Conservation (phyloP, 768 basidiomycete genomes). For the Amanita polypyramis region DNA sequence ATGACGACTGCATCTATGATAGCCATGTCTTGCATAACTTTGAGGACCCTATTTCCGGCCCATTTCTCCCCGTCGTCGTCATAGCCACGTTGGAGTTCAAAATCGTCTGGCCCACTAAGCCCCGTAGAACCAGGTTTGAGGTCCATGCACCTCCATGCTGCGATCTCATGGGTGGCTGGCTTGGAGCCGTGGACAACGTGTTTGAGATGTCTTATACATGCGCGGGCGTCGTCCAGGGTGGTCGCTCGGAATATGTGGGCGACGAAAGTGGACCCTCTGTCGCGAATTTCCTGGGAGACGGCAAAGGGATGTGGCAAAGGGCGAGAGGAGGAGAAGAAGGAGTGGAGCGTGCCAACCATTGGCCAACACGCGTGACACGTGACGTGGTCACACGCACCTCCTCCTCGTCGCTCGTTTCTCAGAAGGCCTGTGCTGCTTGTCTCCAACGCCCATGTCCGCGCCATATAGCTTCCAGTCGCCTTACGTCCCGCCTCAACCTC, state of each 20-base stretch:
- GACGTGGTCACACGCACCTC: too few species aligned
- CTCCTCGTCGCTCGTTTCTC: conserved; percentile 50
- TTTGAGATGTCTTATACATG: conserved; percentile 40
- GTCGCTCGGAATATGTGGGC: conserved; percentile 50
- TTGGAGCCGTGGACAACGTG: conserved; percentile 46
- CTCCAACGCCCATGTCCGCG: neutral
- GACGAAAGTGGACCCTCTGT: conserved; percentile 64
- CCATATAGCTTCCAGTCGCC: conserved; percentile 4
- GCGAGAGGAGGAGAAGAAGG: conserved; percentile 37
- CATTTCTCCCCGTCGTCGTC: conserved; percentile 76
- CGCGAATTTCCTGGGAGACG: conserved; percentile 66
- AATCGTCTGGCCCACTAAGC: conserved; percentile 65
- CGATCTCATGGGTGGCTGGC: conserved; percentile 61
- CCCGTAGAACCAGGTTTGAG: conserved; percentile 57
- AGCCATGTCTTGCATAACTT: conserved; percentile 58
- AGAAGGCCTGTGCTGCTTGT: too few species aligned
- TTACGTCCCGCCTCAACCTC: conserved; percentile 10
- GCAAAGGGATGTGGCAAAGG: conserved; percentile 35
- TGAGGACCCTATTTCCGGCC: conserved; percentile 52
- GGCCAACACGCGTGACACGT: conserved; percentile 38
- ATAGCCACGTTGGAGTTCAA: conserved; percentile 49
- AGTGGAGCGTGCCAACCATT: conserved; percentile 30
- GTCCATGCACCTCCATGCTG: conserved; percentile 73
- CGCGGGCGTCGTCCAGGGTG: conserved; percentile 39
- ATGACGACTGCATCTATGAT: conserved; percentile 72